Percentiles rank a stretch among this genome's conserved stretches.
phyloP scores from a whole-genome alignment of 2,329 filamentous ascomycete genomes.

The Botrytis galanthina region DNA sequence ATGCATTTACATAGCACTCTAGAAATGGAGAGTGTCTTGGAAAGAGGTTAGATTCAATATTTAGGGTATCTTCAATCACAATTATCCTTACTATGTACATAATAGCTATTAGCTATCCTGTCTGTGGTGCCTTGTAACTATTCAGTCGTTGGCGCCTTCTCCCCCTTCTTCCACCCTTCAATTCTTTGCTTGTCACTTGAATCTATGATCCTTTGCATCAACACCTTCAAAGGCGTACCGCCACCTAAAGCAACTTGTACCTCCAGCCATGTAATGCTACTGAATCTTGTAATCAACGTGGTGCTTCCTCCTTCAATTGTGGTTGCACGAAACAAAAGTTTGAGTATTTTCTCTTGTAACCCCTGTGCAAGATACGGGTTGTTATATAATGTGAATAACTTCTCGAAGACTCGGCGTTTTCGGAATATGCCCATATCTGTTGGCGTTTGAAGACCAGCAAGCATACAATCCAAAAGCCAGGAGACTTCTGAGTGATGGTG shows the following conservation, averaged over 20 bases:
- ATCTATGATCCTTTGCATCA: constrained; percentile 60
- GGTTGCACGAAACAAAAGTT: constrained; percentile 65
- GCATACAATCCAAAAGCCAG: constrained; percentile 71
- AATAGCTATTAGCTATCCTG: constrained; percentile 23
- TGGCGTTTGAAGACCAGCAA: constrained; percentile 61
- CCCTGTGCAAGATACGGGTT: constrained; percentile 59
- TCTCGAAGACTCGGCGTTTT: constrained; percentile 68
- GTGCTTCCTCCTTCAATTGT: constrained; percentile 70
- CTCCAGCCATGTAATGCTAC: constrained; percentile 72
- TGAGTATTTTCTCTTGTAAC: constrained; percentile 56
- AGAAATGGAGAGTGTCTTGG: neutral
- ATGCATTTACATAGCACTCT: neutral
- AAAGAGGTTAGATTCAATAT: constrained; percentile 15
- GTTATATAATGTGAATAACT: constrained; percentile 65
- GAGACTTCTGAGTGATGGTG: constrained; percentile 68
- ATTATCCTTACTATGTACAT: constrained; percentile 25
- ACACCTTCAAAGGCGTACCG: constrained; percentile 48
- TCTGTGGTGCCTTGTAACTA: constrained; percentile 22
- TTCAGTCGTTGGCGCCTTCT: constrained; percentile 32
- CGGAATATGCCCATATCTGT: constrained; percentile 61
- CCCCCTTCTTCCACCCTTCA: constrained; percentile 58
- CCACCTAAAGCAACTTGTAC: constrained; percentile 52
- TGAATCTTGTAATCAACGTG: constrained; percentile 75
- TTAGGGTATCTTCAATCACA: constrained; percentile 28
- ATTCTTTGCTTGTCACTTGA: constrained; percentile 67